Evolutionary conservation across 805 yeast genomes (phyloP).

Genomic region (Metschnikowia borealis): DNA sequence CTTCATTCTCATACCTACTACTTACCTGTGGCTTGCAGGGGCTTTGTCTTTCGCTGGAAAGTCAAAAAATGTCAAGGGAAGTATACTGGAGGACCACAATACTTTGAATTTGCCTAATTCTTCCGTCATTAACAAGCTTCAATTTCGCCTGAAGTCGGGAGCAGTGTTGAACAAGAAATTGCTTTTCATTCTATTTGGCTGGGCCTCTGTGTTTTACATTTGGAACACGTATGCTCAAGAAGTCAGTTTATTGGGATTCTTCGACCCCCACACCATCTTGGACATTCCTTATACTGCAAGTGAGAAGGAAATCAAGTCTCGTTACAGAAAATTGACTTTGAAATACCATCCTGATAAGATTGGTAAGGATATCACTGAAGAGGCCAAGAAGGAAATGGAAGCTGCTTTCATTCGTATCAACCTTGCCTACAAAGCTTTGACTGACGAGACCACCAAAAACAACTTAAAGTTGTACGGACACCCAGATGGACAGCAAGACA

Average conservation of each 20-base stretch:
- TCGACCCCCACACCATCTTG: conserved; percentile 89
- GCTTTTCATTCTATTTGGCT: conserved; percentile 45
- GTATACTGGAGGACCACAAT: conserved; percentile 29
- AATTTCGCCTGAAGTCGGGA: conserved; percentile 25
- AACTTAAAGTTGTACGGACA: conserved; percentile 88
- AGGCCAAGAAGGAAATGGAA: conserved; percentile 58
- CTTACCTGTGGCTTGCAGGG: conserved; percentile 33
- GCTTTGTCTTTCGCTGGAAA: conserved; percentile 11
- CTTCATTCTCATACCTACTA: conserved; percentile 64
- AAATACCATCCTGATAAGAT: conserved; percentile 94
- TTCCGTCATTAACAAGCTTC: conserved; percentile 23
- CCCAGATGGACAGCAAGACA: conserved; percentile 95
- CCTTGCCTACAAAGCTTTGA: conserved; percentile 90
- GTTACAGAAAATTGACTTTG: conserved; percentile 81
- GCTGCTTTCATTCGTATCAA: conserved; percentile 74
- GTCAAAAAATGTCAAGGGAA: conserved; percentile 27
- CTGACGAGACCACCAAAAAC: conserved; percentile 80
- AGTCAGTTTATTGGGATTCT: conserved; percentile 47
- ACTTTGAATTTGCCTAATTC: conserved; percentile 26
- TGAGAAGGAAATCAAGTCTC: conserved; percentile 74
- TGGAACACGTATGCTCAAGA: conserved; percentile 38
- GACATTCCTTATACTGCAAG: conserved; percentile 64
- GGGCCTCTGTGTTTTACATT: conserved; percentile 50
- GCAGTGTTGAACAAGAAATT: conserved; percentile 38
- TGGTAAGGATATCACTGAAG: conserved; percentile 55